Conservation (phyloP, 306 rosid species). For the Inga laurina region DNA sequence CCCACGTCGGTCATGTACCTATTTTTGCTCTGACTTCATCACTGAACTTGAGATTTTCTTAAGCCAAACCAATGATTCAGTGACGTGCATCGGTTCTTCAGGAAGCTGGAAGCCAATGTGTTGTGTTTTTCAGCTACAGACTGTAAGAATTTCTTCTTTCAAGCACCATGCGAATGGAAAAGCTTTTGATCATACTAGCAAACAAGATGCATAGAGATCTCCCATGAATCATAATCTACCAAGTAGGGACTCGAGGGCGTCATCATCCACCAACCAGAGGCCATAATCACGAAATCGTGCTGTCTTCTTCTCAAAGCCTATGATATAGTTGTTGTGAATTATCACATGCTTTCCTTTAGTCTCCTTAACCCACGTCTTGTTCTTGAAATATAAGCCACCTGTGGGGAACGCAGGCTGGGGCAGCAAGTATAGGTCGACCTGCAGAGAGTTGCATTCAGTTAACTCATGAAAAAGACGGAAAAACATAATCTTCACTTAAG, state of each 20-base stretch:
- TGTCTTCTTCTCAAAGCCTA: slow-evolving; percentile 94
- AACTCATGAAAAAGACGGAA: neutral
- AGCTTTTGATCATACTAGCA: slow-evolving; percentile 24
- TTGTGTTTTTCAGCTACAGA: slow-evolving; percentile 12
- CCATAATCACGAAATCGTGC: slow-evolving; percentile 81
- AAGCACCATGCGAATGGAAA: slow-evolving; percentile 30
- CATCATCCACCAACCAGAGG: slow-evolving; percentile 93
- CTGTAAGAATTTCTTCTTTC: slow-evolving; percentile 10
- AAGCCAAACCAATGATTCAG: neutral
- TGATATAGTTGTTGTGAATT: slow-evolving; percentile 86
- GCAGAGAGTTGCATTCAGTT: slow-evolving; percentile 29
- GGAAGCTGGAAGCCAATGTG: slow-evolving; percentile 2
- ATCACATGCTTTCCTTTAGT: slow-evolving; percentile 92
- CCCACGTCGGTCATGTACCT: neutral
- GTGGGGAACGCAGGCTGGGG: slow-evolving; percentile 92
- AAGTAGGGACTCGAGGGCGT: slow-evolving; percentile 75
- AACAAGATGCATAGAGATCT: neutral
- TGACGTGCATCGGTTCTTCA: neutral
- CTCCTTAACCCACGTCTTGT: slow-evolving; percentile 87
- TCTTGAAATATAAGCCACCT: slow-evolving; percentile 94
- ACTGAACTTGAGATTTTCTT: neutral
- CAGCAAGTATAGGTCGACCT: slow-evolving; percentile 91
- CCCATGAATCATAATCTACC: slow-evolving; percentile 57
- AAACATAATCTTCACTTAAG: neutral
- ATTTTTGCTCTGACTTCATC: neutral